phyloP scores from a whole-genome alignment of 306 rosid genomes.

The Cicer bijugum region DNA sequence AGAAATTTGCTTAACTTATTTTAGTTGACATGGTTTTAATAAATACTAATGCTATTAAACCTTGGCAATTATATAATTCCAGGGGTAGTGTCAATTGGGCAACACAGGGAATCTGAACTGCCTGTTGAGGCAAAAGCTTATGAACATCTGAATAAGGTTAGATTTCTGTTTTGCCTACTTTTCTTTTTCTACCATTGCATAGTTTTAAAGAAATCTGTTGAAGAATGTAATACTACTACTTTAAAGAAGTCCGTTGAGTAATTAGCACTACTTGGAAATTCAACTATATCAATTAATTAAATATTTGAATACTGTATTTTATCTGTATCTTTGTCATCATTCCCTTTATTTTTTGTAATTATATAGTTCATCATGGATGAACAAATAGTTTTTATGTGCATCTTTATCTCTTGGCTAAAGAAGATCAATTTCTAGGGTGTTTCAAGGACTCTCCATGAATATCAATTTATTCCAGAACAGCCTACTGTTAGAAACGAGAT shows the following conservation, averaged over 20 bases:
- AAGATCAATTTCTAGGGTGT: conserved; percentile 51
- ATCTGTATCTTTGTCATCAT: conserved; percentile 12
- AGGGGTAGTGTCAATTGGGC: conserved; percentile 51
- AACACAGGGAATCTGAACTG: conserved; percentile 54
- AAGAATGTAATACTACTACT: neutral
- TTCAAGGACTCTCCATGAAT: conserved; percentile 71
- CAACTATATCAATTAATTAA: neutral
- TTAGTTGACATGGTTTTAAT: conserved; percentile 39
- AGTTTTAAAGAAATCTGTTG: conserved; percentile 28
- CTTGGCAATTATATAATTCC: conserved; percentile 23
- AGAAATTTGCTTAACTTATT: conserved; percentile 38
- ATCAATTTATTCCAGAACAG: conserved; percentile 80
- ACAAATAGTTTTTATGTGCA: conserved; percentile 23
- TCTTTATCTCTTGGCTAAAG: conserved; percentile 29
- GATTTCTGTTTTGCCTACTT: conserved; percentile 23
- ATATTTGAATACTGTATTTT: conserved; percentile 13
- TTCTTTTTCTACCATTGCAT: conserved; percentile 1
- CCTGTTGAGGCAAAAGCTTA: conserved; percentile 59
- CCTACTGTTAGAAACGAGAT: conserved; percentile 66
- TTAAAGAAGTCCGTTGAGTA: conserved; percentile 16
- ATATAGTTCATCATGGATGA: conserved; percentile 5
- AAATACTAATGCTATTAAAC: conserved; percentile 32
- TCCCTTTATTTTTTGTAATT: conserved; percentile 25
- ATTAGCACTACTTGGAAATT: neutral
- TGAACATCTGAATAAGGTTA: conserved; percentile 58